phyloP scores from a whole-genome alignment of 768 basidiomycete species.

The Leccinum fibrillosum region DNA sequence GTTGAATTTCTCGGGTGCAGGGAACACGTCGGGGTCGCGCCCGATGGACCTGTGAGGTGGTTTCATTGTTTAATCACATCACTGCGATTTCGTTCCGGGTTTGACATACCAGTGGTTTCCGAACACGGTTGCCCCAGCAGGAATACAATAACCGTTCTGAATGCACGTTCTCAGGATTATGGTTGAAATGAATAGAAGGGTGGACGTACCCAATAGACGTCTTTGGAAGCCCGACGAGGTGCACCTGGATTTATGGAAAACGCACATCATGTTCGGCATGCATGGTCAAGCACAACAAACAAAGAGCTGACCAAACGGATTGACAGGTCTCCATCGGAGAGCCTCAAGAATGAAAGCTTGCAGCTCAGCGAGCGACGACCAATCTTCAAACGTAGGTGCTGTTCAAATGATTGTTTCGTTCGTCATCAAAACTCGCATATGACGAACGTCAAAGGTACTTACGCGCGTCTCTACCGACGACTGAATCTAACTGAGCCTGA shows the following conservation, averaged over 20 bases:
- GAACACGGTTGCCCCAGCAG: constrained; percentile 33
- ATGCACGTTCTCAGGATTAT: not conserved
- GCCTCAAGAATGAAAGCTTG: constrained; percentile 38
- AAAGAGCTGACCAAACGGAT: constrained; percentile 23
- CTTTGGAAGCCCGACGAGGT: constrained; percentile 24
- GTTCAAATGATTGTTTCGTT: not conserved
- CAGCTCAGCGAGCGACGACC: constrained; percentile 31
- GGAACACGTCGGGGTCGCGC: constrained; percentile 26
- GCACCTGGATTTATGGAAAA: constrained; percentile 8
- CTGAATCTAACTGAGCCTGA: constrained; percentile 36
- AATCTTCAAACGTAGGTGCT: constrained; percentile 40
- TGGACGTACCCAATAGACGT: constrained; percentile 25
- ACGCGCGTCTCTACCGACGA: constrained; percentile 36
- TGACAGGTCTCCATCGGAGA: constrained; percentile 39
- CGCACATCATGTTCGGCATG: not conserved
- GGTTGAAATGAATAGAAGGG: too few relatives aligned
- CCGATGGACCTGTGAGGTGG: constrained; percentile 17
- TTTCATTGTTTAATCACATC: not conserved
- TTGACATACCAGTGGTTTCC: constrained; percentile 28
- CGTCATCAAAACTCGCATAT: not conserved
- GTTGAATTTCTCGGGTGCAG: constrained; percentile 46
- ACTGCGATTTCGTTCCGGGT: not conserved
- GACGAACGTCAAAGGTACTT: constrained; percentile 1
- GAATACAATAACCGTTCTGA: constrained; percentile 36
- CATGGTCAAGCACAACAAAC: too few relatives aligned